Evolutionary conservation across 1,284 basidiomycete species (phyloP), one percentile per base, ranked within the genome.

Genomic region (Porphyrellus sp.): DNA sequence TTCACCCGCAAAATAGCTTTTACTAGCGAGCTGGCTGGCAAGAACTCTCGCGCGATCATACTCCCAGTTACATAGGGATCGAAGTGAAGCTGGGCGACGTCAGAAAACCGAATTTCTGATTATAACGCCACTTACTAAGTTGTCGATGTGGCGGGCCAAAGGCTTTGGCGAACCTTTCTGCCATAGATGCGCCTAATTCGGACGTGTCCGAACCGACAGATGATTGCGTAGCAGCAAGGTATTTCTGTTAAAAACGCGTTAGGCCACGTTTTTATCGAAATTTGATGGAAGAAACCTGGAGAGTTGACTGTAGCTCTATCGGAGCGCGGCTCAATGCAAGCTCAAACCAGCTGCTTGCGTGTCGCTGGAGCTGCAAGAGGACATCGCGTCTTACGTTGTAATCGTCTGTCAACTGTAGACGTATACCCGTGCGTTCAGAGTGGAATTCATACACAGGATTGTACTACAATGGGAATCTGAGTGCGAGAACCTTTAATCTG

Each of bases 121-220:
- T 13, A 21, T 11, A 28, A 46, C 4, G 25, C 25, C 33, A 65
- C 77, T 53, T 56, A 93, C 91, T 79, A 41, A 91, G 76, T 62
- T 91, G 90, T 27, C 91, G 77, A 59, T 94, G 86, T 20, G 87
- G 80, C 8, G 86, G 85, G 1, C 89, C 87, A 54, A 93, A 84
- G 2, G 83, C 80, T 67, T 86, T 92, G 7, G 86, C 90, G 69
- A 88, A 93, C 43, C 87, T 84, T 61, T 94, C 79, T 5, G 94
- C 94, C 35, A 96, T 72, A 16, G 93, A 91, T 16, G 93, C 91
- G 3, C 94, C 94, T 53, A 98, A 79, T 71, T 97, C 94, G 5
- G 90, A 83, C 24, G 85, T 79, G 54, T 90, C 88, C 5, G 83
- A 74, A 21, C 83, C 77, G 11, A 85, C 77, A 12, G 81, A 73